Evolutionary conservation across 2,329 filamentous ascomycete species (phyloP), one percentile per base, ranked within the genome.

Genomic region (Diaporthe vaccinii): DNA sequence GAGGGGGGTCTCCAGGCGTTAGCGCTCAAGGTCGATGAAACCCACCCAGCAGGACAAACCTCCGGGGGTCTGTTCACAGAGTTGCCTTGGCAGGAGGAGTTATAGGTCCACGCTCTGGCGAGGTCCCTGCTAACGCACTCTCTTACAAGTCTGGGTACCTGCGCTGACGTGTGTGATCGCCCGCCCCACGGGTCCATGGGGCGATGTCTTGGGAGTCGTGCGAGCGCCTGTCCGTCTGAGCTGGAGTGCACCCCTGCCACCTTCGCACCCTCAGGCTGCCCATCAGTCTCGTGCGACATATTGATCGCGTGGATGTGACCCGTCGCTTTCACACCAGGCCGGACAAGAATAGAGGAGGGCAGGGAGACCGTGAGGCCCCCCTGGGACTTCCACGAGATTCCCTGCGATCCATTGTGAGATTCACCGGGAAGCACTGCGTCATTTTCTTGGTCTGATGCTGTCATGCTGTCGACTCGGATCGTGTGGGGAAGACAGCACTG

Each of bases 111-210:
- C 65, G 65, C 65, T 69, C 65, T 53, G 22, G 34, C 36, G 34
- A 69, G 65, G 49, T 69, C 65, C 65, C 65, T 69, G 65, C n/a
- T 28, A 53, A 55, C 34, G 9, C 65, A 69, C 65, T 53, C 65
- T 55, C 46, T 69, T 55, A 69, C 65, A 69, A 69, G 31, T 39
- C 49, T 55, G 46, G 34, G 65, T 69, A 69, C 65, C 65, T 69
- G 65, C 65, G 65, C 65, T 69, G 65, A 69, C 65, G 65, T 69
- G 65, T 69, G 65, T 69, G 65, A 69, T 69, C 65, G 65, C 49
- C 65, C 46, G 65, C n/a, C 46, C n/a, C 65, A 39, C 49, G 49
- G 49, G n/a, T 69, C 65, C 65, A 25, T 25, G 36, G n/a, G 65
- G 49, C 49, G 14, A 55, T 34, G 49, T 39, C 65, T n/a, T 69